Base-by-base conservation (phyloP, 345 rosid genomes). In the Hypericum perforatum region DNA sequence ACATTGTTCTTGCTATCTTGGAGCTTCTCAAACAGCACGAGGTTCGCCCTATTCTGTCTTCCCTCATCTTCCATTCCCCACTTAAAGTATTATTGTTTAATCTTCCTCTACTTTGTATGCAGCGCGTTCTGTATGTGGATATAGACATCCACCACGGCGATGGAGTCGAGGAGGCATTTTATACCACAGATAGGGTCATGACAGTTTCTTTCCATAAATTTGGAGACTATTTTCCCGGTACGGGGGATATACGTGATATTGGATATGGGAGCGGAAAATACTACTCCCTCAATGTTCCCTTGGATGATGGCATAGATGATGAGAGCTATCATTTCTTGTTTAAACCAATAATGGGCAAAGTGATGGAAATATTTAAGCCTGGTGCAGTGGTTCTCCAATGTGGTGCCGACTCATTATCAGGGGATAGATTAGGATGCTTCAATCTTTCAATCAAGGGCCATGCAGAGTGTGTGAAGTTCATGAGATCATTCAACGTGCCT, bases 401-500 rank as follows among this genome's bases (percentile, higher is more conserved):
- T 52, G 86, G 82, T 52, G 86, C 84, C 50, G 86, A 79, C 66
- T 83, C 86, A 3, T 59, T 83, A 54, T 80, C 90, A 12, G 84
- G 90, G 6, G 90, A 76, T 70, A 68, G 90, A 73, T 70, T 82
- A 45, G 84, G 84, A 43, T 82, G 90, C 73, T 78, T 83, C 61
- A 80, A 74, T 70, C 78, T 80, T 54, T 74, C 86, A 3, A 76
- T 79, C 70, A 85, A 82, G 71, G 90, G 95, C n/a, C 87, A 85
- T 42, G 87, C 81, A 15, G 87, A 85, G 49, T 85, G 95, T 62
- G 85, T 80, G 39, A 65, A 69, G 63, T 85, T 64, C 54, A 78
- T 82, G 83, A 82, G 85, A 71, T 85, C 95, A 6, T 85, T 76
- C 67, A 85, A 82, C 64, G 83, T 80, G 56, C 95, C 87, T 11